Conservation (phyloP, 768 basidiomycete genomes). For the Tylopilus felleus region DNA sequence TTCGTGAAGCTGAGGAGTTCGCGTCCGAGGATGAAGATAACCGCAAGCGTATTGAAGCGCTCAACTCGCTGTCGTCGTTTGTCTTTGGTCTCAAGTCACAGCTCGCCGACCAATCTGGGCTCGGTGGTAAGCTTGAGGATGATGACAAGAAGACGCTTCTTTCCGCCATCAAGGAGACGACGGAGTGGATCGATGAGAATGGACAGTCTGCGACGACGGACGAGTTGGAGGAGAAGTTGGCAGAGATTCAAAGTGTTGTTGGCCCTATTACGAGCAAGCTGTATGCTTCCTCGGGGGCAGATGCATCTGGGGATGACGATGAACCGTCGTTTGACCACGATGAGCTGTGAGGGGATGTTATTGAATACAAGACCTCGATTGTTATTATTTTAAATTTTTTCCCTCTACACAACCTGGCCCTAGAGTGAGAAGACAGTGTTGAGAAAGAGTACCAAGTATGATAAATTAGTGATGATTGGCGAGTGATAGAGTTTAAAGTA, state of each 20-base stretch:
- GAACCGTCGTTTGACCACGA: conserved; percentile 47
- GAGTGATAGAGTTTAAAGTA: not conserved
- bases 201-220: conserved; percentile 73
- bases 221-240: conserved; percentile 88
- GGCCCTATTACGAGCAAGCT: conserved; percentile 86
- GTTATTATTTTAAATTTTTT: conserved; percentile 5
- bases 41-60: conserved; percentile 81
- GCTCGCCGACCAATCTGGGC: conserved; percentile 80
- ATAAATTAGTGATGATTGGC: not conserved
- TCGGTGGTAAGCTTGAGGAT: conserved; percentile 82
- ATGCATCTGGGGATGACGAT: conserved; percentile 38
- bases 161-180: conserved; percentile 78
- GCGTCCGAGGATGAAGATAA: conserved; percentile 75
- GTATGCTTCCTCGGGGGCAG: conserved; percentile 47
- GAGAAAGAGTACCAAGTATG: not conserved
- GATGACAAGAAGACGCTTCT: conserved; percentile 85
- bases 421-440: not conserved
- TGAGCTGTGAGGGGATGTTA: conserved; percentile 40
- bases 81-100: conserved; percentile 88
- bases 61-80: conserved; percentile 77
- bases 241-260: conserved; percentile 69
- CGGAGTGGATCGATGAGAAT: conserved; percentile 90
- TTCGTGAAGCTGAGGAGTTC: conserved; percentile 89
- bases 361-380: conserved; percentile 1
- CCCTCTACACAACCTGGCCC: not conserved